Percentiles rank a stretch among this genome's conserved stretches.
phyloP scores from a whole-genome alignment of 257 asterid species.

The Galeopsis tetrahit region DNA sequence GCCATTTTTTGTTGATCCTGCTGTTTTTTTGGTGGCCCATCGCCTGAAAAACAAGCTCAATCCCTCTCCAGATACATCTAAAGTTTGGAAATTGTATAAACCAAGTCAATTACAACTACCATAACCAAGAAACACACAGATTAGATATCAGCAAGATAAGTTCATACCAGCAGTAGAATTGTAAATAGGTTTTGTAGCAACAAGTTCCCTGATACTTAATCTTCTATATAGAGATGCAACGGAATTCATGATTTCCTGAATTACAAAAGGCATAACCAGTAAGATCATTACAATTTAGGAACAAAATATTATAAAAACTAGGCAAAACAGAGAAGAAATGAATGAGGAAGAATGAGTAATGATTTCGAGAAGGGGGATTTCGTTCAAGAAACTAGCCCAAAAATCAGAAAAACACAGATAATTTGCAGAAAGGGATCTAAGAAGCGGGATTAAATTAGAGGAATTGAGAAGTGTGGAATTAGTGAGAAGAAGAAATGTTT shows the following conservation, averaged over 20 bases:
- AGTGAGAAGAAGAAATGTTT: no score
- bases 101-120: background rate
- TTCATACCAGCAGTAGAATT: constrained; percentile 60
- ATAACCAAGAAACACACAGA: background rate
- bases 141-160: background rate
- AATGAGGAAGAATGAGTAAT: background rate
- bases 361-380: background rate
- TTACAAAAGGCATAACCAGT: constrained; percentile 9
- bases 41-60: constrained; percentile 76
- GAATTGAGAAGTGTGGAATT: no score
- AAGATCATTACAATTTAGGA: background rate
- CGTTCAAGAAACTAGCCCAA: background rate
- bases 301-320: background rate
- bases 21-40: constrained; percentile 93
- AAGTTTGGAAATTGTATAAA: background rate
- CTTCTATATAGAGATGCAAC: constrained; percentile 54
- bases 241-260: constrained; percentile 42
- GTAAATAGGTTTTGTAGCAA: constrained; percentile 54
- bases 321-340: background rate
- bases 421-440: background rate
- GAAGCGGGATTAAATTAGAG: background rate
- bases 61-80: constrained; percentile 81
- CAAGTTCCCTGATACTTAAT: constrained; percentile 63
- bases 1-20: constrained; percentile 94
- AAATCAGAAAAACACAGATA: background rate